Evolutionary conservation across 164 flowering plant species (phyloP).

Genomic region (Buxus sempervirens): DNA sequence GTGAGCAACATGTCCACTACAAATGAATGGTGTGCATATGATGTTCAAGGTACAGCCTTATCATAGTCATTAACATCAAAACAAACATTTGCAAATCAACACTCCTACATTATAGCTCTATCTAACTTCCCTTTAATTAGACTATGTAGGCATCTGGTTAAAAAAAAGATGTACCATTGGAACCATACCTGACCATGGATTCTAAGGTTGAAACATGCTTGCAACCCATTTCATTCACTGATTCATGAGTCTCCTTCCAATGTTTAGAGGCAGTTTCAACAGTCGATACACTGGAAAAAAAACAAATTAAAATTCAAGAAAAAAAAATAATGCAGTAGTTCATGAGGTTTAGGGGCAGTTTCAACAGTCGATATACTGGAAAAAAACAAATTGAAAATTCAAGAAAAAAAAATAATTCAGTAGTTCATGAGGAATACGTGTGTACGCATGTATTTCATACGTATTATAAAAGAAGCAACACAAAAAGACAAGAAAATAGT

Average conservation of each 20-base stretch:
- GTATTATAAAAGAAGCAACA: background rate
- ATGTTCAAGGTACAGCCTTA: background rate
- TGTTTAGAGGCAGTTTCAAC: conserved; percentile 57
- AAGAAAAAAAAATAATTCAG: background rate
- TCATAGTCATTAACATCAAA: background rate
- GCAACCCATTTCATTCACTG: conserved; percentile 53
- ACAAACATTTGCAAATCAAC: background rate
- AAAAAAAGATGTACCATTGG: background rate
- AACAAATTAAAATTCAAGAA: background rate
- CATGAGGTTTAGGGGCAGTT: conserved; percentile 33
- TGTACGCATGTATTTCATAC: no score
- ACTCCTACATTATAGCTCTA: background rate
- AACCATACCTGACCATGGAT: conserved; percentile 63
- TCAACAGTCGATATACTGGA: conserved; percentile 55
- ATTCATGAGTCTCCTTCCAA: conserved; percentile 47
- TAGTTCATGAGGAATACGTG: background rate
- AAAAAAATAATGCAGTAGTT: background rate
- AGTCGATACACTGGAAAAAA: conserved; percentile 43
- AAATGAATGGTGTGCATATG: background rate
- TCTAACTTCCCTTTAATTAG: background rate
- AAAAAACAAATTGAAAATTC: background rate
- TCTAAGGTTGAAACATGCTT: conserved; percentile 42
- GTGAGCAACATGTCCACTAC: background rate
- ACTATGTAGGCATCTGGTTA: background rate
- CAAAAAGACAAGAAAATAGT: background rate